Evolutionary conservation across 2,329 filamentous ascomycete species (phyloP), one percentile per base, ranked within the genome.

Genomic region (Epichloe glyceriae): DNA sequence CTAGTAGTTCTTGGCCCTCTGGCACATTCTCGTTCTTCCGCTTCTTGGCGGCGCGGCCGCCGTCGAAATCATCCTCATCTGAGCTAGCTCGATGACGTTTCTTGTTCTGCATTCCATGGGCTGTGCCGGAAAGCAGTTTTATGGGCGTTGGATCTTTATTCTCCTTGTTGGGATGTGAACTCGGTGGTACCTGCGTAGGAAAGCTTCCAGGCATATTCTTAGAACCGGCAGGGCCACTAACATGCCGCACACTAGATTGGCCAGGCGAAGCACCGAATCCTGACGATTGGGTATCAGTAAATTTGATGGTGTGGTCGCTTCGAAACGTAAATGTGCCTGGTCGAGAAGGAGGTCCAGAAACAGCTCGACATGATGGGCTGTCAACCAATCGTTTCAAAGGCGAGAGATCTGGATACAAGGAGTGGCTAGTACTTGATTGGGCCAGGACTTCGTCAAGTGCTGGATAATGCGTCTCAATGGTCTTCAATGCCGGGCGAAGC

Each of bases 101-200:
- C 71, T 85, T 84, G 67, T 79, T 83, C 7, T 70, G 64, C 66
- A 85, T 76, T 17, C 81, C 81, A 57, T 84, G 81, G 3, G 78
- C 72, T 38, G 80, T 72, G 39, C 72, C 72, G n/a, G 64, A 59
- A 47, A 73, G 60, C 61, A 70, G 37, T 43, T 65, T 64, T 22
- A 57, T 58, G 4, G 60, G 57, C 19, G 61, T 56, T 5, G 72
- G 74, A 2, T 67, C 68, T 43, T 70, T 65, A 58, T 82, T 81
- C 60, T 80, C 78, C 65, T 80, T 80, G 63, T 79, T 72, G 11
- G 67, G 66, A 50, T 69, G 67, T 12, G 62, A 60, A 41, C 58
- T 60, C 1, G 61, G 61, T 2, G 63, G 59, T 12, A 56, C 47
- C 8, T 62, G 57, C 3, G 57, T 56, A 15, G 78, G 78, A 58